A percentile compares a stretch with the other conserved stretches of the same genome.
phyloP scores from a whole-genome alignment of 164 flowering plant species.

The Annona squamosa region DNA sequence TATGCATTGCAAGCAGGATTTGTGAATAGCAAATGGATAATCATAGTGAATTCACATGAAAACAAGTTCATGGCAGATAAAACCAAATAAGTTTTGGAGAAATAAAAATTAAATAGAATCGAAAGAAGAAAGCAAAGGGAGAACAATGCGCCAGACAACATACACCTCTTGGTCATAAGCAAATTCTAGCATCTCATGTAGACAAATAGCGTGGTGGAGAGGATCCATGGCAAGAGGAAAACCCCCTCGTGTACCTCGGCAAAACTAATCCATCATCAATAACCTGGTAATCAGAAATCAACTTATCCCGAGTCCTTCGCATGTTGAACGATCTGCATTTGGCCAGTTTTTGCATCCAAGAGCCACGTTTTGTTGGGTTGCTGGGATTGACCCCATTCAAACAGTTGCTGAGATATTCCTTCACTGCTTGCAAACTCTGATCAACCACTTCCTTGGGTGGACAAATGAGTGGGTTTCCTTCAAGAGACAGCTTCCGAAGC shows the following conservation, averaged over 20 bases:
- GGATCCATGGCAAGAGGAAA: constrained; percentile 24
- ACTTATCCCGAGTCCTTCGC: constrained; percentile 21
- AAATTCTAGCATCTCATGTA: too few relatives aligned
- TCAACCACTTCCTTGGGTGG: constrained; percentile 69
- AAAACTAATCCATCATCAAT: constrained; percentile 56
- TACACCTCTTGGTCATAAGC: too few relatives aligned
- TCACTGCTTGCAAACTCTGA: constrained; percentile 47
- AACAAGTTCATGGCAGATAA: too few relatives aligned
- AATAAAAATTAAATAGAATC: too few relatives aligned
- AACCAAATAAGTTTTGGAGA: too few relatives aligned
- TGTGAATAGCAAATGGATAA: too few relatives aligned
- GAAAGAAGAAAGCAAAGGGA: too few relatives aligned
- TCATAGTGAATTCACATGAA: too few relatives aligned
- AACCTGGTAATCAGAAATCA: constrained; percentile 36
- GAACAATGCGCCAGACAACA: too few relatives aligned
- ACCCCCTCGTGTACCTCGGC: constrained; percentile 47
- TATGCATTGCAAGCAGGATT: too few relatives aligned
- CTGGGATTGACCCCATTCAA: constrained; percentile 33
- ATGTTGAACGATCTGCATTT: constrained; percentile 55
- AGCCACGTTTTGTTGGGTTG: constrained; percentile 27
- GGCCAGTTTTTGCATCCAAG: constrained; percentile 55
- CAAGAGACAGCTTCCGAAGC: constrained; percentile 58
- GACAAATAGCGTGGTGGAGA: too few relatives aligned
- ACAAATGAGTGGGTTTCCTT: constrained; percentile 76
- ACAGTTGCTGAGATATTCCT: constrained; percentile 50